These are phyloP conservation scores for Penicillium sp. DNA, from an alignment of 2,329 filamentous ascomycete genomes.

Conservation along the genomic window DNA sequence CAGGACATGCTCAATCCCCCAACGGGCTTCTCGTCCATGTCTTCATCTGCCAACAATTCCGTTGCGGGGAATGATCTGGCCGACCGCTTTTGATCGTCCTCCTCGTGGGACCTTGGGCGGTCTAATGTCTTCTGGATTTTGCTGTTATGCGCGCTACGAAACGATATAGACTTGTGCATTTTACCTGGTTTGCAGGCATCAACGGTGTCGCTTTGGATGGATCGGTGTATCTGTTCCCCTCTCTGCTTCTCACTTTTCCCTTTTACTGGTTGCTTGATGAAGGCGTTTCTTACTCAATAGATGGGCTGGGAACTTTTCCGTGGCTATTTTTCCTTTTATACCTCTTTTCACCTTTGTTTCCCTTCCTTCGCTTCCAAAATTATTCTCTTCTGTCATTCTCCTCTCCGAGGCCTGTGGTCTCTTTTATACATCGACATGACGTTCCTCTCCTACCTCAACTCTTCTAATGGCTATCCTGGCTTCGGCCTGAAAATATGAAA, in stretches of 20 bases:
- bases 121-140: slow-evolving; percentile 16
- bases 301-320: slow-evolving; percentile 19
- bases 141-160: slow-evolving; percentile 39
- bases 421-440: slow-evolving; percentile 17
- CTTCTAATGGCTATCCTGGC: slow-evolving; percentile 21
- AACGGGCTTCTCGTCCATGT: slow-evolving; percentile 70
- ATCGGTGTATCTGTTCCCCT: slow-evolving; percentile 20
- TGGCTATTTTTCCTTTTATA: slow-evolving; percentile 12
- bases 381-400: slow-evolving; percentile 15
- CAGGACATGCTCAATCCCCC: slow-evolving; percentile 75
- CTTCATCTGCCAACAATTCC: slow-evolving; percentile 76
- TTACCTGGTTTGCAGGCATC: slow-evolving; percentile 39
- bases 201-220: slow-evolving; percentile 37
- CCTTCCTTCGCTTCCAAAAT: slow-evolving; percentile 20
- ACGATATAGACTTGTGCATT: slow-evolving; percentile 45
- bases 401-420: slow-evolving; percentile 26
- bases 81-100: slow-evolving; percentile 51
- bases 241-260: slow-evolving; percentile 20
- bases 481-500: slow-evolving; percentile 18
- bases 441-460: slow-evolving; percentile 9
- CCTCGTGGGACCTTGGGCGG: not conserved
- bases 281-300: slow-evolving; percentile 27
- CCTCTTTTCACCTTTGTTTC: not conserved
- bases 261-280: slow-evolving; percentile 8
- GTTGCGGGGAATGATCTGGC: slow-evolving; percentile 71